Evolutionary conservation across 1,139 yeast species (phyloP), one percentile per base, ranked within the genome.

Genomic region (Torulaspora globosa): DNA sequence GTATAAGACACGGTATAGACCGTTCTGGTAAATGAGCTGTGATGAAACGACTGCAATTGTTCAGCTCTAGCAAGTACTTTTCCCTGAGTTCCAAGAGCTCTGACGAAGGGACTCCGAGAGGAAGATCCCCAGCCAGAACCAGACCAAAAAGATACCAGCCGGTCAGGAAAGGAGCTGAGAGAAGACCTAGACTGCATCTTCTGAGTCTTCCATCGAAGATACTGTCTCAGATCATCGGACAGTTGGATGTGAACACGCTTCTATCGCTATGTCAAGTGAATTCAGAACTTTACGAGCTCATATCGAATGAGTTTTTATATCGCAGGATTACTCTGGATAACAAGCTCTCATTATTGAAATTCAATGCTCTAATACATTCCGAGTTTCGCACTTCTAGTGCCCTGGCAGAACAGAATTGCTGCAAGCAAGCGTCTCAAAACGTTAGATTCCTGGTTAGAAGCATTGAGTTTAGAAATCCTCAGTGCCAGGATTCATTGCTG

Each of bases 401-500:
- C 8, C 24, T 51, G 23, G 31, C 27, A 12, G 42, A 45, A 7
- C 30, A 43, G 27, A 18, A 34, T 15, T 33, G 31, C 32, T 23
- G 39, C 34, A 15, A 46, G n/a, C 37, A 34, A 9, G 36, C 41
- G 29, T 47, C 54, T 1, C 55, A 54, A 39, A 60, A 62, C 39
- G 53, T 54, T 11, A 50, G 67, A 33, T 59, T 61, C 40, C 40
- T 61, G 18, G 59, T 62, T 3, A 51, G 53, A 16, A 48, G 59
- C 8, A 51, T 61, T 12, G 64, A 62, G 36, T 63, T 63, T 46
- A 51, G 48, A 10, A 49, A 61, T 32, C 68, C 68, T 4, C 59
- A 59, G 39, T 62, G 60, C 33, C 65, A 61, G 36, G 67, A 63
- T 41, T 62, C 67, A n/a, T 32, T 62, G 6, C 49, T 62, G 43